Evolutionary conservation across 2,329 filamentous ascomycete species (phyloP).

Genomic region (Paraconiothyrium sp.): DNA sequence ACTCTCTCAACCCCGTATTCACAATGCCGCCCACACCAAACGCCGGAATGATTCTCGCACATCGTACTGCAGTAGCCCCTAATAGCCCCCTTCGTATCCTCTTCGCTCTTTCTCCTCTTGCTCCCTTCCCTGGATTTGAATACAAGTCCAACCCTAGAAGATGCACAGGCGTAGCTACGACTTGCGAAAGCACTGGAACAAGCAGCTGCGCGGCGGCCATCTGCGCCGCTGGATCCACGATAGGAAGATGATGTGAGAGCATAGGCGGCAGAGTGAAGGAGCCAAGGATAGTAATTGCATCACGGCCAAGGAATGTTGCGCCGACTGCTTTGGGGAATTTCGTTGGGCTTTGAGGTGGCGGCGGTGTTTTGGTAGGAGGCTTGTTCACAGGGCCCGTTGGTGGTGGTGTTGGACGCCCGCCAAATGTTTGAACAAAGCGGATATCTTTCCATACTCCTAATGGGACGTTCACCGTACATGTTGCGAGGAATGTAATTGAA

Average conservation of each 20-base stretch:
- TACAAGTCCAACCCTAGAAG: slow-evolving; percentile 39
- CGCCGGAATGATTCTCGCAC: slow-evolving; percentile 40
- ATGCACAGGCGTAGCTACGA: slow-evolving; percentile 40
- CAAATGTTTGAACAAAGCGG: slow-evolving; percentile 40
- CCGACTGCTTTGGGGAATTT: slow-evolving; percentile 29
- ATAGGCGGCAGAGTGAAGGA: slow-evolving; percentile 41
- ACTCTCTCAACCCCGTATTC: slow-evolving; percentile 34
- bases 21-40: slow-evolving; percentile 39
- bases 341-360: slow-evolving; percentile 11
- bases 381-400: slow-evolving; percentile 10
- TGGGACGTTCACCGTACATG: slow-evolving; percentile 38
- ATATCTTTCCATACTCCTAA: slow-evolving; percentile 42
- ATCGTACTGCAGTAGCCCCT: slow-evolving; percentile 36
- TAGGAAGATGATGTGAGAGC: slow-evolving; percentile 29
- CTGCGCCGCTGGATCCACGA: slow-evolving; percentile 28
- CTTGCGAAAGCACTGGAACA: slow-evolving; percentile 40
- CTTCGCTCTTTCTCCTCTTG: slow-evolving; percentile 11
- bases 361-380: background rate
- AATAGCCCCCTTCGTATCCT: slow-evolving; percentile 26
- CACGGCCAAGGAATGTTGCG: slow-evolving; percentile 40
- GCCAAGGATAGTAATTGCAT: slow-evolving; percentile 43
- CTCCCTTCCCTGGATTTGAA: slow-evolving; percentile 17
- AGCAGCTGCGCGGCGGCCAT: slow-evolving; percentile 37
- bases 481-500: slow-evolving; percentile 38
- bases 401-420: slow-evolving; percentile 22